phyloP scores from a whole-genome alignment of 73 alveolate genomes.

The Tetrahymena elliotti region DNA sequence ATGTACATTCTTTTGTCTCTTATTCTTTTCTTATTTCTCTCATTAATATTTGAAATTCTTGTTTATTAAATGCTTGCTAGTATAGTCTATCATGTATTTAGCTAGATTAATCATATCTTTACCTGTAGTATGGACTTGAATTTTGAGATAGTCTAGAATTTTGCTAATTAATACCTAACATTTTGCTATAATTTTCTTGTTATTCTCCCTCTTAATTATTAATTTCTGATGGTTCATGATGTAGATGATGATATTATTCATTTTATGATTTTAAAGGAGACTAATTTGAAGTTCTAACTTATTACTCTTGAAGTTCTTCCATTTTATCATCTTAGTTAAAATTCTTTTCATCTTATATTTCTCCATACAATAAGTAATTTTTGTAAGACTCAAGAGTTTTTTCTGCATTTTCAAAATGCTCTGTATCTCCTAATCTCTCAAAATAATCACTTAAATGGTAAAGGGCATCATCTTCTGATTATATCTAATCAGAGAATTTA shows the following conservation, averaged over 20 bases:
- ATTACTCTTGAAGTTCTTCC: not conserved
- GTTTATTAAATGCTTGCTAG: not conserved
- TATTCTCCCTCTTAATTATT: not conserved
- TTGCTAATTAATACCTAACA: not conserved
- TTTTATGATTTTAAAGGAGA: not conserved
- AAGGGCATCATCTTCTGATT: not conserved
- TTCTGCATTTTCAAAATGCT: not conserved
- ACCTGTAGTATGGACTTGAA: not conserved
- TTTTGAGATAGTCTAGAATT: not conserved
- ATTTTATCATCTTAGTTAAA: not conserved
- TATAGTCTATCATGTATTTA: not conserved
- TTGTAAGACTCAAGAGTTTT: not conserved
- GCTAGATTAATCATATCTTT: not conserved
- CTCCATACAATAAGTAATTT: not conserved
- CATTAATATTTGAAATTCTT: not conserved
- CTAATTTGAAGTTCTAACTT: not conserved
- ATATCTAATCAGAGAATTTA: not conserved
- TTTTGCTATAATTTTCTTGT: not conserved
- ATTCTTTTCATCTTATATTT: not conserved
- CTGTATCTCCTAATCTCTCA: not conserved
- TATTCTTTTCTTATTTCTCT: not conserved
- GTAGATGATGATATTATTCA: not conserved
- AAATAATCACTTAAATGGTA: not conserved
- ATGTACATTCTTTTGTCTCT: not conserved
- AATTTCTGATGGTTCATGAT: not conserved